Evolutionary conservation across 1,139 yeast species (phyloP).

Genomic region (Wickerhamomyces sp.): DNA sequence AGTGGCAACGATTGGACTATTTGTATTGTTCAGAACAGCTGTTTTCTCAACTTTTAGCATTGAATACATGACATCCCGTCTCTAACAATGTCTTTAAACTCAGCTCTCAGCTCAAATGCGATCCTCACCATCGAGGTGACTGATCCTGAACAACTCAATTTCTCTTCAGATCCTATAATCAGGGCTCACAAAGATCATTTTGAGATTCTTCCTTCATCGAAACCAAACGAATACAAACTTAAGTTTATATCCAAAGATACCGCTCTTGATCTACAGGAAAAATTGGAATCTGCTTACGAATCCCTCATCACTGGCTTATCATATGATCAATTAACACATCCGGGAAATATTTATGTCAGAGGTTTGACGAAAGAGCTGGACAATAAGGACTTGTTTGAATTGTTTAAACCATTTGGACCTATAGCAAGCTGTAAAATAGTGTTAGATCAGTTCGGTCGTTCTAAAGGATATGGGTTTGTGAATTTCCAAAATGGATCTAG

Average conservation of each 20-base stretch:
- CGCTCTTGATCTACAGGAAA: conserved; percentile 10
- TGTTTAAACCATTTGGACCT: conserved; percentile 40
- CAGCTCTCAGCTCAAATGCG: conserved; percentile 18
- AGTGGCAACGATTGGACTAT: no score
- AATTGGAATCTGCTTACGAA: conserved; percentile 1
- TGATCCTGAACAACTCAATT: not conserved
- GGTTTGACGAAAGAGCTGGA: conserved; percentile 40
- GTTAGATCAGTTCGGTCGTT: conserved; percentile 35
- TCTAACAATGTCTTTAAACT: no score
- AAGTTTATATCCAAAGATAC: conserved; percentile 20
- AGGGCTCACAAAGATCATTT: not conserved
- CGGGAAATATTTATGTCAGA: conserved; percentile 60
- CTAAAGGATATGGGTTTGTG: conserved; percentile 45
- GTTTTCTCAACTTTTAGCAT: no score
- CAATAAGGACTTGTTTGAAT: conserved; percentile 32
- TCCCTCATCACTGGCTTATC: conserved; percentile 13
- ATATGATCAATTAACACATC: conserved; percentile 52
- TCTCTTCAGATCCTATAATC: not conserved
- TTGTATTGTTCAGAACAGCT: no score
- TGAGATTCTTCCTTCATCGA: not conserved
- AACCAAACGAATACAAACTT: conserved; percentile 4
- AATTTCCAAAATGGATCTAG: conserved; percentile 36
- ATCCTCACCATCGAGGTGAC: conserved; percentile 11
- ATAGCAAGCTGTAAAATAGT: conserved; percentile 42
- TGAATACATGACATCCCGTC: no score